Evolutionary conservation across 1,139 yeast genomes (phyloP).

Genomic region (Scheffersomyces cryptocercus): DNA sequence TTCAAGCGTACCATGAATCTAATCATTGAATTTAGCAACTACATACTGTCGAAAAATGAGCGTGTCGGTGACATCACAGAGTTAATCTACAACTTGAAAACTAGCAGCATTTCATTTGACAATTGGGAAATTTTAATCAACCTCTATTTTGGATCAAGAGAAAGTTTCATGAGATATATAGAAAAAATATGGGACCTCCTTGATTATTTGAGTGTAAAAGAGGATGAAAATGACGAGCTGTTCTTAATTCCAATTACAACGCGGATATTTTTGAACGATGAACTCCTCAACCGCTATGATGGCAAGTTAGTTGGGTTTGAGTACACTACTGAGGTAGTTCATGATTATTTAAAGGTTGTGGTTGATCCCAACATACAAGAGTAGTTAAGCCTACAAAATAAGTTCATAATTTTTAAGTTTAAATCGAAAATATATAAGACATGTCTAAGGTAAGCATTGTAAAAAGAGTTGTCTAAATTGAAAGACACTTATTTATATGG

Average conservation of each 20-base stretch:
- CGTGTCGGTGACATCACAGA: slow-evolving; percentile 7
- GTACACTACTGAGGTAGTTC: slow-evolving; percentile 20
- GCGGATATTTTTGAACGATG: slow-evolving; percentile 18
- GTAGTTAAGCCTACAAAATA: not conserved
- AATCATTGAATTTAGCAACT: not conserved
- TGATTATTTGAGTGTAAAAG: slow-evolving; percentile 17
- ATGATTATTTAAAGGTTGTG: slow-evolving; percentile 26
- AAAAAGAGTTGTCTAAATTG: too few relatives aligned
- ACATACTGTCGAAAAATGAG: not conserved
- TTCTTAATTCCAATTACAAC: slow-evolving; percentile 19
- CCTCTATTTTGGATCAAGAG: slow-evolving; percentile 31
- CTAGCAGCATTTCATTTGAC: slow-evolving; percentile 6
- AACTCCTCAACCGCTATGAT: slow-evolving; percentile 17
- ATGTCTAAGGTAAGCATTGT: too few relatives aligned
- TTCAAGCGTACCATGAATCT: not conserved
- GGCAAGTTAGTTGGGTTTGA: slow-evolving; percentile 25
- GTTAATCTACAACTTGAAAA: slow-evolving; percentile 7
- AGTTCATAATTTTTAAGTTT: too few relatives aligned
- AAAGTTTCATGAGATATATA: slow-evolving; percentile 26
- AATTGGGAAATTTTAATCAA: slow-evolving; percentile 21
- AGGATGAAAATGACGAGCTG: slow-evolving; percentile 2
- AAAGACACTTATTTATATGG: too few relatives aligned
- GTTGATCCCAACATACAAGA: slow-evolving; percentile 18
- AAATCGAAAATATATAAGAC: too few relatives aligned
- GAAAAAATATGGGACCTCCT: slow-evolving; percentile 31